phyloP scores from a whole-genome alignment of 441 rosid genomes.

The Arabidopsis hybrid region DNA sequence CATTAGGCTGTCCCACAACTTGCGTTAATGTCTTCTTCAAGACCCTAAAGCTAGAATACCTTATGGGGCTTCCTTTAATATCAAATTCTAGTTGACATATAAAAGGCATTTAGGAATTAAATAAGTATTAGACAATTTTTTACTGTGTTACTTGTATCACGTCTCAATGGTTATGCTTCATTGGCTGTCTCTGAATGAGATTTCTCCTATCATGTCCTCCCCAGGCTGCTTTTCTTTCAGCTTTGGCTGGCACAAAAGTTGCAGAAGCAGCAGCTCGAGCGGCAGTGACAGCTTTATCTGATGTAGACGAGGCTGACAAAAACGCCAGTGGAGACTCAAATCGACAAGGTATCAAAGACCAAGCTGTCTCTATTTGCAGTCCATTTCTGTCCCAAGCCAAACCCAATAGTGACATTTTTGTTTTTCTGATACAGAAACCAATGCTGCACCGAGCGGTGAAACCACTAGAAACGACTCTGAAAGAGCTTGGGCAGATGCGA shows the following conservation, averaged over 20 bases:
- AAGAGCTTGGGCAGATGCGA: conserved; percentile 53
- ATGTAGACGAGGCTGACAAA: conserved; percentile 52
- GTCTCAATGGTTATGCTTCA: conserved; percentile 8
- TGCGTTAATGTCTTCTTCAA: background rate
- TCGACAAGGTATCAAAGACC: conserved; percentile 50
- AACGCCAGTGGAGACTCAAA: conserved; percentile 41
- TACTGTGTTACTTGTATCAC: background rate
- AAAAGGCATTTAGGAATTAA: background rate
- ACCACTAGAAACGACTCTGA: conserved; percentile 44
- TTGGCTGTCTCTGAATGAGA: conserved; percentile 1
- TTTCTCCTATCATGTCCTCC: conserved; percentile 17
- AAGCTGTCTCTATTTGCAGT: conserved; percentile 16
- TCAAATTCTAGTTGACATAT: background rate
- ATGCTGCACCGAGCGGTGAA: conserved; percentile 54
- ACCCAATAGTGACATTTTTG: conserved; percentile 16
- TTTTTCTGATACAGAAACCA: conserved; percentile 51
- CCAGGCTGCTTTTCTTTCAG: conserved; percentile 91
- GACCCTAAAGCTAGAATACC: background rate
- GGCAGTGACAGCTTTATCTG: conserved; percentile 64
- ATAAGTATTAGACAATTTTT: background rate
- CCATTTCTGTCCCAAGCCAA: conserved; percentile 24
- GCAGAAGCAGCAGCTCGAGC: conserved; percentile 90
- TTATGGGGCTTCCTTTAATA: background rate
- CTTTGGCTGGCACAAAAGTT: conserved; percentile 79
- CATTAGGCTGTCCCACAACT: background rate